Conservation (phyloP, 768 basidiomycete genomes). For the Suillus spraguei region DNA sequence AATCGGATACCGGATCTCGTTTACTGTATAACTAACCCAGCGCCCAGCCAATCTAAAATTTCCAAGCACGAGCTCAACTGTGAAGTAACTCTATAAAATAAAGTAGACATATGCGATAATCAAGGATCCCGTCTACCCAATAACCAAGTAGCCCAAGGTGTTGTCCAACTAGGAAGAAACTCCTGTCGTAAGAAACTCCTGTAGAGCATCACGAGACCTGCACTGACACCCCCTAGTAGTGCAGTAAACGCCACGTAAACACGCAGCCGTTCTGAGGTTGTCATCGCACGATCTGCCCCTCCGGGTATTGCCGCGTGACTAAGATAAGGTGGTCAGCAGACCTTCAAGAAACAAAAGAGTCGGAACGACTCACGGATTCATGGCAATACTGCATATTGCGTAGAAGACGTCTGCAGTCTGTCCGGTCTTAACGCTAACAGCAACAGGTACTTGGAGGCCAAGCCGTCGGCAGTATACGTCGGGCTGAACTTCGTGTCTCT, state of each 20-base stretch:
- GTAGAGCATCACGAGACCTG: constrained; percentile 70
- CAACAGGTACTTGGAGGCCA: constrained; percentile 90
- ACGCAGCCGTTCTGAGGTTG: constrained; percentile 65
- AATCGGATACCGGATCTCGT: constrained; percentile 38
- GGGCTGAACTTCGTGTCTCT: constrained; percentile 98
- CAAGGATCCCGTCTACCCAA: constrained; percentile 49
- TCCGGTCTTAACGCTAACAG: constrained; percentile 87
- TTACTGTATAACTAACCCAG: constrained; percentile 3
- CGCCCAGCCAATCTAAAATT: not conserved
- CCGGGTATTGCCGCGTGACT: constrained; percentile 77
- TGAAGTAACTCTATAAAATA: constrained; percentile 19
- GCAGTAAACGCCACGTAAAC: constrained; percentile 76
- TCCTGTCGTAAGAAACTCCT: constrained; percentile 64
- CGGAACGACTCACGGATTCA: constrained; percentile 73
- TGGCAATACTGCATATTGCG: constrained; percentile 79
- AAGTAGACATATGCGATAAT: constrained; percentile 15
- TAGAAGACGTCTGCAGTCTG: constrained; percentile 89
- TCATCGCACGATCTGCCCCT: constrained; percentile 78
- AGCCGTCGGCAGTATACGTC: constrained; percentile 94
- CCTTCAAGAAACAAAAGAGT: constrained; percentile 9
- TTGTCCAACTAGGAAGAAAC: constrained; percentile 52
- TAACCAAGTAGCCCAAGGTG: constrained; percentile 70
- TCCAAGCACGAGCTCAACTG: not conserved
- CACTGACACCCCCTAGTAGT: constrained; percentile 70
- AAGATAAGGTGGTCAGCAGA: constrained; percentile 20